phyloP scores from a whole-genome alignment of 345 rosid genomes.

The Iberis pinnata region DNA sequence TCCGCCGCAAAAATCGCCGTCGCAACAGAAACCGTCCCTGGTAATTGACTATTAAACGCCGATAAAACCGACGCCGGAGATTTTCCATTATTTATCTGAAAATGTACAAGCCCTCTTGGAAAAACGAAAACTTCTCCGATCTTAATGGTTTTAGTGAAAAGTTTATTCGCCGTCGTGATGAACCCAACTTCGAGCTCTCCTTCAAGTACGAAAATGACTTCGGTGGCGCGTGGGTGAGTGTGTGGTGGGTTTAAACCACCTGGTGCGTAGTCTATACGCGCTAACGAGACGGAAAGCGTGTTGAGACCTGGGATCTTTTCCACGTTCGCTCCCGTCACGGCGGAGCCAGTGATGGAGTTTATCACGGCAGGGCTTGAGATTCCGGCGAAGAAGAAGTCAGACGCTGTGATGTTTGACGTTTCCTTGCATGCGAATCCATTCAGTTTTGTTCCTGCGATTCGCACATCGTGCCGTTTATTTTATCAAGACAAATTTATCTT shows the following conservation, averaged over 20 bases:
- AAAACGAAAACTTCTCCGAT: constrained; percentile 49
- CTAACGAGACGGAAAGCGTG: constrained; percentile 47
- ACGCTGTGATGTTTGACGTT: neutral
- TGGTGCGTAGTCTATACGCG: constrained; percentile 45
- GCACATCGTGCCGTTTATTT: constrained; percentile 9
- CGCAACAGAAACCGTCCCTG: constrained; percentile 34
- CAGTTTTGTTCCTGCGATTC: neutral
- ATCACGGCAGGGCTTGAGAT: neutral
- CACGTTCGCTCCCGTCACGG: neutral
- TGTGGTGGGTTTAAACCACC: constrained; percentile 40
- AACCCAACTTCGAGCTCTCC: constrained; percentile 55
- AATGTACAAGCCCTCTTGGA: constrained; percentile 52
- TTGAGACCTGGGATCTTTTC: constrained; percentile 39
- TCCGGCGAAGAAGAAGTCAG: neutral
- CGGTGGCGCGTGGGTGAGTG: constrained; percentile 42
- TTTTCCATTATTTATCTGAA: constrained; percentile 38
- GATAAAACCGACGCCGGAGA: neutral
- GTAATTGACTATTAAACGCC: neutral
- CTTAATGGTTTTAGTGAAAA: constrained; percentile 39
- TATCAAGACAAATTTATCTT: no score
- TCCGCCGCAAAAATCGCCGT: constrained; percentile 36
- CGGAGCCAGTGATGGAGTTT: neutral
- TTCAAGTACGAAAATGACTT: constrained; percentile 42
- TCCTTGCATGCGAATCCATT: neutral
- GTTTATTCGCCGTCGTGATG: constrained; percentile 46